phyloP scores from a whole-genome alignment of 2,329 filamentous ascomycete species.

The Hypocreales sp. region DNA sequence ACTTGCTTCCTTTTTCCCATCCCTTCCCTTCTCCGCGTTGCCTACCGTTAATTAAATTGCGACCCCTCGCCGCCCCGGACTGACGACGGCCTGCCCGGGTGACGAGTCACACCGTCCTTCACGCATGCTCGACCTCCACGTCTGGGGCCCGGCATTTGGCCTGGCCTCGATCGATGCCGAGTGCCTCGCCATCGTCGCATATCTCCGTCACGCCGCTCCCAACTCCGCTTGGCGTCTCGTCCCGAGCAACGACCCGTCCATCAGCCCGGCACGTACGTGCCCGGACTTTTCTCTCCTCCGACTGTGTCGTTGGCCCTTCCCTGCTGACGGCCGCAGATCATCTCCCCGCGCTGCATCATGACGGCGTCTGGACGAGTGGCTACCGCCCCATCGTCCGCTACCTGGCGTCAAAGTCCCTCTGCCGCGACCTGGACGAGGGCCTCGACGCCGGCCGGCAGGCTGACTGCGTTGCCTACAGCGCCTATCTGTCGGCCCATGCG shows the following conservation, averaged over 20 bases:
- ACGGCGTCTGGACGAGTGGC: slow-evolving; percentile 38
- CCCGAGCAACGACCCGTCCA: slow-evolving; percentile 55
- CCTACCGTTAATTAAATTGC: no score
- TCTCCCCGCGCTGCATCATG: slow-evolving; percentile 38
- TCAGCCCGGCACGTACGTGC: slow-evolving; percentile 53
- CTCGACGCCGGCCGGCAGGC: slow-evolving; percentile 25
- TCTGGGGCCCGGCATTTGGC: slow-evolving; percentile 81
- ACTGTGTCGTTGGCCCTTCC: slow-evolving; percentile 2
- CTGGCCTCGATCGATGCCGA: slow-evolving; percentile 84
- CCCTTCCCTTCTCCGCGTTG: no score
- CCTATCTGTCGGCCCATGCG: slow-evolving; percentile 62
- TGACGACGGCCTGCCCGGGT: no score
- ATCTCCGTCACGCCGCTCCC: slow-evolving; percentile 48
- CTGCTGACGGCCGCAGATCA: slow-evolving; percentile 24
- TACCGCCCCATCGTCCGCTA: slow-evolving; percentile 46
- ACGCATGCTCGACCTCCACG: slow-evolving; percentile 50
- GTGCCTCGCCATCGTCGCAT: slow-evolving; percentile 71
- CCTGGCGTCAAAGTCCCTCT: slow-evolving; percentile 24
- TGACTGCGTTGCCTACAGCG: slow-evolving; percentile 36
- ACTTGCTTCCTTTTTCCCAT: no score
- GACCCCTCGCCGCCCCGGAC: no score
- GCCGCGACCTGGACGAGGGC: slow-evolving; percentile 21
- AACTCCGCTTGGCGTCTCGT: slow-evolving; percentile 51
- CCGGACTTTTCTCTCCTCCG: slow-evolving; percentile 1
- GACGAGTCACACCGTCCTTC: no score